Evolutionary conservation across 148 eudicot species (phyloP).

Genomic region (Agrostemma githago): DNA sequence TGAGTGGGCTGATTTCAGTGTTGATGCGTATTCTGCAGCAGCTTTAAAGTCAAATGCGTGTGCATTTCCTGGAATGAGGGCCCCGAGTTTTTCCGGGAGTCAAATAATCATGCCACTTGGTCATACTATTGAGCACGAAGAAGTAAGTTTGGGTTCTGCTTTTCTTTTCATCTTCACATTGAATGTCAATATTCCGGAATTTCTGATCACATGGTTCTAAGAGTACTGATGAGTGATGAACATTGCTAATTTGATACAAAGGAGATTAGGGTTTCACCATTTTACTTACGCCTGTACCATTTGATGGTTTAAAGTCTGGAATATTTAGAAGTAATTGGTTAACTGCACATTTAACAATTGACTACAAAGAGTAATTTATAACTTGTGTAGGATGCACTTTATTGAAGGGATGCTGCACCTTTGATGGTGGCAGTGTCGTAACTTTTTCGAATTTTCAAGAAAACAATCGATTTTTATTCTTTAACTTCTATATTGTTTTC

Average conservation of each 20-base stretch:
- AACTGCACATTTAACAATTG: too few species aligned
- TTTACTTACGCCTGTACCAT: background rate
- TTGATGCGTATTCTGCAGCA: slow-evolving; percentile 84
- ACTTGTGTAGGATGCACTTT: too few species aligned
- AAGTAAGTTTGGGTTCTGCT: slow-evolving; percentile 34
- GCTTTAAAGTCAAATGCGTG: slow-evolving; percentile 56
- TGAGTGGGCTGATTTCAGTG: slow-evolving; percentile 89
- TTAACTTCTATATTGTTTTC: too few species aligned
- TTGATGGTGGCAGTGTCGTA: too few species aligned
- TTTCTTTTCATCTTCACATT: too few species aligned
- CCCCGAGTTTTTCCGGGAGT: slow-evolving; percentile 78
- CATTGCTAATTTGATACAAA: background rate
- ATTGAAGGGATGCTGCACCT: too few species aligned
- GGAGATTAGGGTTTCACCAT: background rate
- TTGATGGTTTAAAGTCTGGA: too few species aligned
- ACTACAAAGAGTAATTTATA: too few species aligned
- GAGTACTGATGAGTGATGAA: background rate
- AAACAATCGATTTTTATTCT: too few species aligned
- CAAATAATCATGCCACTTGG: slow-evolving; percentile 95
- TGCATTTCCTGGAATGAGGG: slow-evolving; percentile 65
- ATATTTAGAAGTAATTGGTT: too few species aligned
- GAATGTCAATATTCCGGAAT: background rate
- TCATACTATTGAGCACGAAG: slow-evolving; percentile 91
- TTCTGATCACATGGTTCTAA: slow-evolving; percentile 2
- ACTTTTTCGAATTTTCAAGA: too few species aligned